Conservation (phyloP, 2,329 filamentous ascomycete species). For the Exophiala dermatitidis region DNA sequence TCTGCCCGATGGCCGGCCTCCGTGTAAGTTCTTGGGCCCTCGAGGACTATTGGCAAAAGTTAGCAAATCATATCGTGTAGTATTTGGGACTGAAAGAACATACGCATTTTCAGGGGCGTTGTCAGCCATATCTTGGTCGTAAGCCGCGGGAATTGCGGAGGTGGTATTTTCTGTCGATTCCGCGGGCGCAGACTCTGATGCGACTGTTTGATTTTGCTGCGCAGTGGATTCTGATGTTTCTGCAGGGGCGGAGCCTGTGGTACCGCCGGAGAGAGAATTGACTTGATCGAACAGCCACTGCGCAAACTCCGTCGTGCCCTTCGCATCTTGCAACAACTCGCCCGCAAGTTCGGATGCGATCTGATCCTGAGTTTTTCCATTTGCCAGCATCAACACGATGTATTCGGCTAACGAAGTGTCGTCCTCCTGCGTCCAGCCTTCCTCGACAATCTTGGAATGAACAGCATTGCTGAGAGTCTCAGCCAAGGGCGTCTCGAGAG, state of each 20-base stretch:
- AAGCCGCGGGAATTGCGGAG: conserved; percentile 23
- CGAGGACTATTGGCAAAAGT: conserved; percentile 59
- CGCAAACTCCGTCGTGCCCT: conserved; percentile 73
- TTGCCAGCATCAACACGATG: conserved; percentile 93
- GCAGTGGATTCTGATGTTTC: conserved; percentile 44
- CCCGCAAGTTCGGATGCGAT: conserved; percentile 81
- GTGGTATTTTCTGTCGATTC: conserved; percentile 50
- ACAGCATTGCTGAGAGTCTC: conserved; percentile 74
- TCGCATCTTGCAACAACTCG: conserved; percentile 82
- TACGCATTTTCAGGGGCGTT: conserved; percentile 28
- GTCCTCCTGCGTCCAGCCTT: conserved; percentile 79
- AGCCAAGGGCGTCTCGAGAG: conserved; percentile 72
- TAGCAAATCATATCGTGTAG: conserved; percentile 1
- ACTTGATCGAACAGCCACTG: conserved; percentile 92
- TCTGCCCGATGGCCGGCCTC: conserved; percentile 57
- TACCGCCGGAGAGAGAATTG: conserved; percentile 29
- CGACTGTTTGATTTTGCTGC: conserved; percentile 54
- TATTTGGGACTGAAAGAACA: background rate
- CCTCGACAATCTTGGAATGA: conserved; percentile 84
- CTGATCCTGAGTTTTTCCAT: conserved; percentile 85
- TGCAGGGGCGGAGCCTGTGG: conserved; percentile 4
- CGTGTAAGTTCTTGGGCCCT: conserved; percentile 90
- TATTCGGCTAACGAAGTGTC: conserved; percentile 88
- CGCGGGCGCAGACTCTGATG: conserved; percentile 28
- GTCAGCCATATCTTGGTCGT: conserved; percentile 25